Percentiles rank a stretch among this genome's conserved stretches.
Conservation (phyloP, 768 basidiomycete genomes). For the Daedaleopsis sinensis region DNA sequence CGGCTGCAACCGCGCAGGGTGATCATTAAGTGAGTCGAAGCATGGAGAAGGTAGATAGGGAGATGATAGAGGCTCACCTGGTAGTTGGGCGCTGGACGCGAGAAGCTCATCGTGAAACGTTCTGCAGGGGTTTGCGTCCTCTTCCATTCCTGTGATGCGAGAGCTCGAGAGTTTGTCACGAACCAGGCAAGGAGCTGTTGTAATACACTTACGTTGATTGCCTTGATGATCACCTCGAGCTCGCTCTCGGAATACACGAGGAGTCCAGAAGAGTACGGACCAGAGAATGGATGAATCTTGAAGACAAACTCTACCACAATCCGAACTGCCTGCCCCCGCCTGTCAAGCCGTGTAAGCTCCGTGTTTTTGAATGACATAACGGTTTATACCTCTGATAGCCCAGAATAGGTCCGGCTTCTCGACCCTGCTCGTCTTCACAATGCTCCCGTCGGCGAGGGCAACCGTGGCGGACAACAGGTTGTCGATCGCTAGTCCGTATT, state of each 20-base stretch:
- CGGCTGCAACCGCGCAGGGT: too few species aligned
- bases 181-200: neutral
- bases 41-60: neutral
- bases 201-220: slow-evolving; percentile 8
- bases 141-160: slow-evolving; percentile 20
- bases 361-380: too few species aligned
- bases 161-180: neutral
- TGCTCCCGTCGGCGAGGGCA: slow-evolving; percentile 24
- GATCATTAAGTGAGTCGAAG: neutral
- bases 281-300: slow-evolving; percentile 21
- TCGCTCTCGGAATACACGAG: slow-evolving; percentile 18
- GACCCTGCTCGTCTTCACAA: slow-evolving; percentile 25
- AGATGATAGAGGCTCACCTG: slow-evolving; percentile 10
- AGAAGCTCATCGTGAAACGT: slow-evolving; percentile 19
- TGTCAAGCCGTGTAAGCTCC: too few species aligned
- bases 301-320: slow-evolving; percentile 34
- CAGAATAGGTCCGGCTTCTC: slow-evolving; percentile 35
- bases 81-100: slow-evolving; percentile 21
- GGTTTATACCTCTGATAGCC: slow-evolving; percentile 29
- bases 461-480: slow-evolving; percentile 24
- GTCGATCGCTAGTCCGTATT: slow-evolving; percentile 31
- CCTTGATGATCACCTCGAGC: slow-evolving; percentile 13
- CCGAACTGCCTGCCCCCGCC: slow-evolving; percentile 2
- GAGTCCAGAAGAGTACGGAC: slow-evolving; percentile 17
- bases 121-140: slow-evolving; percentile 14